These are phyloP conservation scores for Karstenula rhodostoma DNA, from an alignment of 2,329 filamentous ascomycete species.

Conservation along the genomic window DNA sequence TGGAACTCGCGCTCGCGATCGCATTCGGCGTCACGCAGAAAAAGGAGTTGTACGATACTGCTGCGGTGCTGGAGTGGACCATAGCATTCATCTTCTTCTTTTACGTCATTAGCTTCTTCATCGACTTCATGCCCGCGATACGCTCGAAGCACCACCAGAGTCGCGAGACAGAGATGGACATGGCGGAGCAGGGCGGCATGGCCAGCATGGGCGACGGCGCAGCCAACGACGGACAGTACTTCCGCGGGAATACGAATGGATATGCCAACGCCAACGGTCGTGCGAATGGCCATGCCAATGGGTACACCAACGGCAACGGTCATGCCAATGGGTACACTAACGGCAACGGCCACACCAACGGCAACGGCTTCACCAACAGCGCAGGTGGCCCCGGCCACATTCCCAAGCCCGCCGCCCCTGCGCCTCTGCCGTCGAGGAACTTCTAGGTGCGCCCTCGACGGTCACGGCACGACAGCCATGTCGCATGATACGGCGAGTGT, in stretches of 20 bases:
- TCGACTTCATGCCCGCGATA: conserved; percentile 85
- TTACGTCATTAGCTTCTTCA: conserved; percentile 84
- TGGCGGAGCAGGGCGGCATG: conserved; percentile 32
- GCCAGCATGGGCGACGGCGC: conserved; percentile 33
- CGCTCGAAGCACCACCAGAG: conserved; percentile 62
- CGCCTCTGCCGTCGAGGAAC: conserved; percentile 36
- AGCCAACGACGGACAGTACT: conserved; percentile 37
- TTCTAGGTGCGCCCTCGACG: conserved; percentile 25
- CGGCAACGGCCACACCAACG: conserved; percentile 1
- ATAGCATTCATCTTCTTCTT: conserved; percentile 87
- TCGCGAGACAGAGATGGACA: conserved; percentile 46
- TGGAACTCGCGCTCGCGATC: conserved; percentile 77
- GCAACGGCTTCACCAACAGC: conserved; percentile 6
- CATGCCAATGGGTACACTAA: conserved; percentile 24
- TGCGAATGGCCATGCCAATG: conserved; percentile 28
- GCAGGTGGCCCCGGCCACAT: background rate
- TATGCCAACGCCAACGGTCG: conserved; percentile 26
- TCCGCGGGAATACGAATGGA: conserved; percentile 29
- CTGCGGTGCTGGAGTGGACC: conserved; percentile 80
- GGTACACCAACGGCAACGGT: conserved; percentile 26
- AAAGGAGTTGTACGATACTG: conserved; percentile 64
- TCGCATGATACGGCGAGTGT: background rate
- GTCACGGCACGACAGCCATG: background rate
- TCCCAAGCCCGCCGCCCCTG: conserved; percentile 25
- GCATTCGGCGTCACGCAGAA: conserved; percentile 71